Evolutionary conservation across 2,329 filamentous ascomycete species (phyloP).

Genomic region (Penicillium sp.): DNA sequence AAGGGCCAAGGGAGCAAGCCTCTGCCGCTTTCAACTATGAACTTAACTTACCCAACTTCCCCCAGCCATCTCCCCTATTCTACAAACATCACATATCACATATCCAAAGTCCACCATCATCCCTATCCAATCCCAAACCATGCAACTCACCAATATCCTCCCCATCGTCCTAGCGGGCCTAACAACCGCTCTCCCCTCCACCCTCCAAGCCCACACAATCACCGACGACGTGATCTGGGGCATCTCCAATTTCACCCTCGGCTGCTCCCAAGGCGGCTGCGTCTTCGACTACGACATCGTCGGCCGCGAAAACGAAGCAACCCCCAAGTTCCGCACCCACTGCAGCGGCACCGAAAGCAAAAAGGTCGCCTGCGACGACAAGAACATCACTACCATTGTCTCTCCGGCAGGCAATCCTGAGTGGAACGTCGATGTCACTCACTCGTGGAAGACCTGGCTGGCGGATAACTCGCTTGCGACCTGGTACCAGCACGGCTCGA

Average conservation of each 20-base stretch:
- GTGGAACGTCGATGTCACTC: constrained; percentile 31
- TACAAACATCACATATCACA: background rate
- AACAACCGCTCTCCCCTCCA: constrained; percentile 19
- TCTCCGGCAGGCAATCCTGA: constrained; percentile 16
- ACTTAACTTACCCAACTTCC: constrained; percentile 3
- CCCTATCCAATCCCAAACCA: background rate
- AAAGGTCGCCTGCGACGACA: constrained; percentile 27
- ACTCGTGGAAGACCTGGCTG: constrained; percentile 24
- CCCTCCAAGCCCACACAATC: constrained; percentile 13
- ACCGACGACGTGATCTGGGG: constrained; percentile 28
- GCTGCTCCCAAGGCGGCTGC: constrained; percentile 35
- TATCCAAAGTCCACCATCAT: no score
- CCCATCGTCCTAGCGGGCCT: constrained; percentile 27
- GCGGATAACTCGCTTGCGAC: constrained; percentile 11
- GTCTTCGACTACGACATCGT: constrained; percentile 34
- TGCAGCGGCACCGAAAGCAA: constrained; percentile 30
- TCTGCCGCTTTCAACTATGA: constrained; percentile 9
- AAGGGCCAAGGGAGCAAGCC: background rate
- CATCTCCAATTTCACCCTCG: constrained; percentile 30
- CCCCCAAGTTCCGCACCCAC: constrained; percentile 35
- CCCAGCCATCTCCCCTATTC: constrained; percentile 1
- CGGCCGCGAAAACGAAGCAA: constrained; percentile 25
- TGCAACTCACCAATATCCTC: constrained; percentile 31
- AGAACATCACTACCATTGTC: constrained; percentile 23
- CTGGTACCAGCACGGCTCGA: constrained; percentile 6